Percentiles rank a stretch among this genome's conserved stretches.
Conservation (phyloP, 768 basidiomycete genomes). For the Crepidotus variabilis region DNA sequence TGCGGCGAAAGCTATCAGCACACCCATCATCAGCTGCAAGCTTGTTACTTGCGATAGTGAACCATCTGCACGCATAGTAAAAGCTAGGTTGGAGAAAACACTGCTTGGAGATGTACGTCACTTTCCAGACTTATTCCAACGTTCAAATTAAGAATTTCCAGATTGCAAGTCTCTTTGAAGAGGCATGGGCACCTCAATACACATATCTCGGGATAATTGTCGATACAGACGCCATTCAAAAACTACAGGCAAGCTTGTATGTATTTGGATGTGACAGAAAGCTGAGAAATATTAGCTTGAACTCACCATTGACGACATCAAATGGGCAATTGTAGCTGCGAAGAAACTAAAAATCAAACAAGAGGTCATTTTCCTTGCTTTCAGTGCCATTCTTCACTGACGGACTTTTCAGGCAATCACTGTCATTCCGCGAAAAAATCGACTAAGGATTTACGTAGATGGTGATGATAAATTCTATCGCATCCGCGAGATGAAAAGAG, state of each 20-base stretch:
- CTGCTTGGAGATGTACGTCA: constrained; percentile 81
- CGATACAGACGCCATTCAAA: constrained; percentile 82
- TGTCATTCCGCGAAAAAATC: constrained; percentile 67
- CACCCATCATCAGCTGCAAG: constrained; percentile 97
- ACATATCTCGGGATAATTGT: constrained; percentile 93
- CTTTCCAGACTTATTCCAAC: neutral
- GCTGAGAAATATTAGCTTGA: constrained; percentile 61
- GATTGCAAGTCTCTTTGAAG: constrained; percentile 91
- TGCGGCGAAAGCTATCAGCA: constrained; percentile 94
- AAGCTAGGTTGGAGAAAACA: constrained; percentile 94
- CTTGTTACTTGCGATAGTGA: constrained; percentile 83
- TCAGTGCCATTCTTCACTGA: neutral
- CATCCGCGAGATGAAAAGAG: constrained; percentile 82
- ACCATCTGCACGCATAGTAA: constrained; percentile 95
- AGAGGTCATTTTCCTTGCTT: constrained; percentile 43
- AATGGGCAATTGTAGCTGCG: constrained; percentile 81
- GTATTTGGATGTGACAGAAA: neutral
- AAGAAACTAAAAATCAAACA: constrained; percentile 93
- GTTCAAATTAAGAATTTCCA: constrained; percentile 24
- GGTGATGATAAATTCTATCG: constrained; percentile 77
- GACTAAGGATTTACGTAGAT: constrained; percentile 78
- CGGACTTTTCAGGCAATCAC: constrained; percentile 57
- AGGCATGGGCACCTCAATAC: constrained; percentile 92
- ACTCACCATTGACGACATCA: constrained; percentile 87
- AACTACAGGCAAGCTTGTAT: constrained; percentile 63